Conservation (phyloP, 2,329 filamentous ascomycete species). For the Pseudopyrenochaeta lycopersici region DNA sequence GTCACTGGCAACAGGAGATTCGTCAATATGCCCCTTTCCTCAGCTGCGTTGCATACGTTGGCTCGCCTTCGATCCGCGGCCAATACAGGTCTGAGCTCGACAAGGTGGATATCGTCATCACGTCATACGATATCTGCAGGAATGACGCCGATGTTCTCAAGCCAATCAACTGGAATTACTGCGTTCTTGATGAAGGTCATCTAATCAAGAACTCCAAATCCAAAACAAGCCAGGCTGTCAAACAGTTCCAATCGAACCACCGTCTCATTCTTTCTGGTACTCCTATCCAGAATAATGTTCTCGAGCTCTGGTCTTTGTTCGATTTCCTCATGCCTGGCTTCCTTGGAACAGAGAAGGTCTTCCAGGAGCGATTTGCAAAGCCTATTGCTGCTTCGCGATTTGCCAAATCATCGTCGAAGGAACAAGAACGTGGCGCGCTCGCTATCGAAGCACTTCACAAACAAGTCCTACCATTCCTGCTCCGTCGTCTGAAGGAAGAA, state of each 20-base stretch:
- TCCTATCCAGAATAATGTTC: slow-evolving; percentile 96
- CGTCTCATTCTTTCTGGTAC: slow-evolving; percentile 95
- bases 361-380: slow-evolving; percentile 92
- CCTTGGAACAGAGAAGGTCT: slow-evolving; percentile 95
- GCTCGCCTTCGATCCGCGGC: slow-evolving; percentile 81
- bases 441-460: slow-evolving; percentile 99
- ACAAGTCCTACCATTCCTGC: slow-evolving; percentile 93
- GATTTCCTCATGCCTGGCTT: slow-evolving; percentile 99
- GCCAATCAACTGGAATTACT: slow-evolving; percentile 93
- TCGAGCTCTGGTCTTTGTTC: slow-evolving; percentile 97
- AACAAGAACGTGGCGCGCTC: slow-evolving; percentile 94
- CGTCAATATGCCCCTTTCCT: slow-evolving; percentile 96
- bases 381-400: slow-evolving; percentile 94
- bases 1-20: slow-evolving; percentile 99
- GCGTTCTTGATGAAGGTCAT: slow-evolving; percentile 96
- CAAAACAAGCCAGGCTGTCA: slow-evolving; percentile 93
- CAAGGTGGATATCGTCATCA: slow-evolving; percentile 91
- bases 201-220: slow-evolving; percentile 98
- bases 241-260: slow-evolving; percentile 88
- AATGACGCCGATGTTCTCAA: slow-evolving; percentile 90
- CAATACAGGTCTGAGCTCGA: slow-evolving; percentile 74
- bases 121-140: slow-evolving; percentile 96
- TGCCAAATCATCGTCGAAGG: slow-evolving; percentile 96
- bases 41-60: slow-evolving; percentile 87
- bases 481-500: slow-evolving; percentile 96